Base-by-base conservation (phyloP, 2,329 filamentous ascomycete genomes). In the Cytospora piceae region DNA sequence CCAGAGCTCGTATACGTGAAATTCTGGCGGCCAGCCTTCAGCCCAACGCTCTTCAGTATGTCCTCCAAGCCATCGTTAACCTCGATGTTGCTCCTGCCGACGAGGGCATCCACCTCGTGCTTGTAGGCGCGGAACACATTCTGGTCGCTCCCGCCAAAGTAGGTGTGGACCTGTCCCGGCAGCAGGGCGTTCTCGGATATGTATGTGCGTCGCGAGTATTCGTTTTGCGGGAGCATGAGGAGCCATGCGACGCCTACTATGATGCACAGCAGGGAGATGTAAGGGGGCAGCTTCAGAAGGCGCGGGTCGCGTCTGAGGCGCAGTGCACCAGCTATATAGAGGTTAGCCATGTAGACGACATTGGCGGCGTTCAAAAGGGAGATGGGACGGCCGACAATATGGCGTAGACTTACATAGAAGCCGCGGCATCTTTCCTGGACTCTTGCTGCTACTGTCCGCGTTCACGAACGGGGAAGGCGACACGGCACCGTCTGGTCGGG, bases 171-270 rank as follows among this genome's bases (percentile, higher is more conserved):
- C 78, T 99, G 95, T 2, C 94, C 95, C 0, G 95, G 95, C 17
- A 99, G 82, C 39, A 99, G 87, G 14, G 95, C 95, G 76, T 99
- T 99, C 77, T 99, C 95, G 53, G 94, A 98, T 65, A 99, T 95
- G 77, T 99, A 99, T 0, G 94, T 99, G 67, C 87, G 85, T 70
- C 95, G 88, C 59, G 93, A 97, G 80, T 98, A 97, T 70, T 94
- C 87, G 77, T 98, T 86, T 61, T 98, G 84, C 3, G 95, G 95
- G 1, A 99, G 86, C 37, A 98, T 83, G 27, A 97, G 86, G 17
- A 99, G 87, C 92, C 94, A 99, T 71, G 87, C 86, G 64, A 97
- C 86, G 61, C 95, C 95, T 72, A 97, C 85, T 58, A 94, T 73
- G 72, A 98, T 88, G 78, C 91, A 96, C 51, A 96, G 81, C 60